Conservation (phyloP, 768 basidiomycete genomes). For the Russula compacta region DNA sequence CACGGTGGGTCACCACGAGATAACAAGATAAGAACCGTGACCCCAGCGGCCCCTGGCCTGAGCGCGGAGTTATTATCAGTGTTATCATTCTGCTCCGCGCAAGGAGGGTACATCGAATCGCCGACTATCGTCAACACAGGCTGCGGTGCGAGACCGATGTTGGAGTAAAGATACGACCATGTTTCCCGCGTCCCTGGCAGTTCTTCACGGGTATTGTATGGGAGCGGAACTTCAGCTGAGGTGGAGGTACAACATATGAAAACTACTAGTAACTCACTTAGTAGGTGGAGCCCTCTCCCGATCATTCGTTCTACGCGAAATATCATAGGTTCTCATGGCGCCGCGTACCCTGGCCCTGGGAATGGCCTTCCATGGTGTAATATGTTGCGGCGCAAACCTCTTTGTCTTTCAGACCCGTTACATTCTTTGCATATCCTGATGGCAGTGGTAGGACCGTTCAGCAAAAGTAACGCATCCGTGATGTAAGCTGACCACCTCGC, state of each 20-base stretch:
- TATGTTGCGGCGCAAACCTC: not conserved
- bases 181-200: not conserved
- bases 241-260: not conserved
- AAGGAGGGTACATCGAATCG: not conserved
- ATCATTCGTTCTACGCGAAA: not conserved
- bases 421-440: not conserved
- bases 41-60: not conserved
- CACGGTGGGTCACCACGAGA: not conserved
- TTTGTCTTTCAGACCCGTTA: not conserved
- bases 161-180: not conserved
- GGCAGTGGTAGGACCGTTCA: not conserved
- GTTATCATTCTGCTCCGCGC: not conserved
- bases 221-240: not conserved
- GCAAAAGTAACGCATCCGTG: not conserved
- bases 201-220: not conserved
- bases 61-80: not conserved
- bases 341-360: not conserved
- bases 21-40: slow-evolving; percentile 3
- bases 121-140: not conserved
- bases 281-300: not conserved
- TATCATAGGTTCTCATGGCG: not conserved
- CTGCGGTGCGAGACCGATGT: not conserved
- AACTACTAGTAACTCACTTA: not conserved
- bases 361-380: not conserved
- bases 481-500: not conserved